Base-by-base conservation (phyloP, 345 rosid species). In the Eucalyptus curtisii region DNA sequence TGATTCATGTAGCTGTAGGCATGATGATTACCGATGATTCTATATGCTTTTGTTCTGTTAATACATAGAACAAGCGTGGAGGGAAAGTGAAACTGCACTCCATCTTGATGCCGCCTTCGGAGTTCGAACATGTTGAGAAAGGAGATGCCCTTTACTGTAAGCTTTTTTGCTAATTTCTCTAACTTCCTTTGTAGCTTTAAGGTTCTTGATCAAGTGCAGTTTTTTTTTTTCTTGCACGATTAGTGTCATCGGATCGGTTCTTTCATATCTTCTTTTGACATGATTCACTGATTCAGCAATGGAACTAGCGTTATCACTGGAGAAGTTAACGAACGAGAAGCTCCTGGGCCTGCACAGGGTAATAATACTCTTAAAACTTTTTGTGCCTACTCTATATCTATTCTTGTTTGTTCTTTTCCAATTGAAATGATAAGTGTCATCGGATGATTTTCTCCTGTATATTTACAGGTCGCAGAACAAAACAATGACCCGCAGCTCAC, bases 121-220 rank as follows among this genome's bases (percentile, higher is more conserved):
- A 96, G 91, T 97, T 93, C 90, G 97, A 96, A 85, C 98, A 97
- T 87, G 94, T 89, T 6, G 98, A 97, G 88, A 97, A 97, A 89
- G 99, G 99, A 82, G 98, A 97, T 92, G 98, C 99, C 20, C 89
- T 96, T 25, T 93, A 96, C 91, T 97, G 99, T 97, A 89, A 90
- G 93, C 88, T 90, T 76, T 40, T 40, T 20, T 8, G 47, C 84
- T 40, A 20, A 22, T 76, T 40, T 76, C 47, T 40, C 47, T 22
- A 25, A 20, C 84, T 40, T 76, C 84, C 47, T 0, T 40, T 3
- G 84, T 76, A 40, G 40, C 49, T 81, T 11, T 55, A 0, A 40
- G 47, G 40, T 49, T 48, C 25, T 37, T 2, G 10, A 27, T 76
- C 42, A 37, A 12, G 19, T 49, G 24, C 42, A 33, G 17, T 25